phyloP scores from a whole-genome alignment of 176 grass and related monocot species.

The Poa annua region DNA sequence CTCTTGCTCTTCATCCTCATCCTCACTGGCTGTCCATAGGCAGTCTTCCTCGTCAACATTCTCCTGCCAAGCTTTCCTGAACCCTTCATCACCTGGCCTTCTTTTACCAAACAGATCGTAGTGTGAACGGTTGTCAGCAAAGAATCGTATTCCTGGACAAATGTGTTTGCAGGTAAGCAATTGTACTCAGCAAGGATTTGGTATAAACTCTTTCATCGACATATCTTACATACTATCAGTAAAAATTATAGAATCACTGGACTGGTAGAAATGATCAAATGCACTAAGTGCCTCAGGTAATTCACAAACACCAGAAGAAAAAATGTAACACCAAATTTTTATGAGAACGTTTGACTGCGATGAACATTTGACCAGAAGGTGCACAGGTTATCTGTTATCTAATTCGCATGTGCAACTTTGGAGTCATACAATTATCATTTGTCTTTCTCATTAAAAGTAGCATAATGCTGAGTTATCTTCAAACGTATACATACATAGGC shows the following conservation, averaged over 20 bases:
- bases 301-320: neutral
- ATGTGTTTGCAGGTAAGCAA: neutral
- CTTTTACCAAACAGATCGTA: constrained; percentile 83
- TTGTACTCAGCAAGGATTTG: neutral
- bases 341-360: neutral
- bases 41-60: constrained; percentile 89
- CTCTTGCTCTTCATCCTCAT: constrained; percentile 66
- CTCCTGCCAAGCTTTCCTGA: constrained; percentile 84
- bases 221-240: neutral
- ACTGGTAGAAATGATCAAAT: neutral
- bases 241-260: neutral
- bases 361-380: neutral
- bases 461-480: neutral
- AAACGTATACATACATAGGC: neutral
- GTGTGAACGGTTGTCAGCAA: constrained; percentile 51
- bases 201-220: neutral
- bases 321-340: neutral
- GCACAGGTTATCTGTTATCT: neutral
- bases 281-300: neutral
- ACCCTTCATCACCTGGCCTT: constrained; percentile 82
- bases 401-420: neutral
- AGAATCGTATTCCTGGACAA: constrained; percentile 60
- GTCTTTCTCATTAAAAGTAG: neutral
- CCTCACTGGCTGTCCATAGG: constrained; percentile 90
- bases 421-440: neutral